Percentiles rank a stretch among this genome's conserved stretches.
These are phyloP conservation scores for Omphalea diandra DNA, from an alignment of 441 rosid species.

Conservation along the genomic window DNA sequence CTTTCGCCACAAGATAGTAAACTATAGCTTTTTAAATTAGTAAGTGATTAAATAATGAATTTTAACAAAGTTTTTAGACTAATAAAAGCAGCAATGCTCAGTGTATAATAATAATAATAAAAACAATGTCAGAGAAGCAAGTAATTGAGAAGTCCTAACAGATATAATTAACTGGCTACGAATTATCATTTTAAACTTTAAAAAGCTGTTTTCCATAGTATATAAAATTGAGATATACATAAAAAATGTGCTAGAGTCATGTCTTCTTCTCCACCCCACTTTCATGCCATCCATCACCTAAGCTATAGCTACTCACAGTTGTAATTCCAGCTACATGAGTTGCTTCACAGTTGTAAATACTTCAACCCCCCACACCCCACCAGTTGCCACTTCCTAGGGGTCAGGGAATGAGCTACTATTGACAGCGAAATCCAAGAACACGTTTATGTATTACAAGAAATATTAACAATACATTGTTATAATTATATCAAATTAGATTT, in stretches of 20 bases:
- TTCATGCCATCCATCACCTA: no score
- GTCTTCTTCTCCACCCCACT: no score
- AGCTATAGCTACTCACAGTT: no score
- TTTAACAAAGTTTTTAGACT: neutral
- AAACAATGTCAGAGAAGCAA: constrained; percentile 13
- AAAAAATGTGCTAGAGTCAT: neutral
- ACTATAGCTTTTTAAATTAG: neutral
- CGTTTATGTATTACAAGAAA: no score
- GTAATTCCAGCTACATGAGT: no score
- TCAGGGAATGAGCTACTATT: no score
- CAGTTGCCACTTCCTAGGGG: no score
- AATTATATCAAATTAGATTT: no score
- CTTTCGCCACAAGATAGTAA: constrained; percentile 42
- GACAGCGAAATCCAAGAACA: no score
- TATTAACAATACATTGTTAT: no score
- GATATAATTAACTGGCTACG: neutral
- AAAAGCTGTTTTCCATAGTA: neutral
- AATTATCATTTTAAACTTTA: neutral
- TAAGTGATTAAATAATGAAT: neutral
- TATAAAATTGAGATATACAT: neutral
- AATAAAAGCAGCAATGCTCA: neutral
- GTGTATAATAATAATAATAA: neutral
- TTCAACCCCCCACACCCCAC: no score
- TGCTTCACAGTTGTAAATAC: no score
- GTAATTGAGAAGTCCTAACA: neutral